Evolutionary conservation across 75 land plant genomes (phyloP).

Genomic region (Pseudotsuga menziesii): DNA sequence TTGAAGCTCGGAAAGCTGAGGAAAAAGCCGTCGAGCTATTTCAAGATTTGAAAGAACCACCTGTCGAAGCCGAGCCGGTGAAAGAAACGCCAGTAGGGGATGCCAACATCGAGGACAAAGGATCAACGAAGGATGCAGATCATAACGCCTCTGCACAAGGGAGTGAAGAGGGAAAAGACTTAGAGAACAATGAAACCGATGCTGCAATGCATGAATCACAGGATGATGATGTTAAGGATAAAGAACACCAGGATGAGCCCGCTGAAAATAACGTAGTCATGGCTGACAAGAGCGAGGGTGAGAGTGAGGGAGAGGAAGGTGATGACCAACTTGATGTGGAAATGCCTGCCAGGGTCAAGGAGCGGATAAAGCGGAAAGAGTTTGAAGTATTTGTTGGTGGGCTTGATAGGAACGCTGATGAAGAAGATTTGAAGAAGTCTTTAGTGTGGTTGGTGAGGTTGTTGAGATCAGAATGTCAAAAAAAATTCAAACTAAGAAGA

Average conservation of each 20-base stretch:
- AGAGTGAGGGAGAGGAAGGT: neutral
- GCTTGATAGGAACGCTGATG: conserved; percentile 47
- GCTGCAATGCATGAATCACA: neutral
- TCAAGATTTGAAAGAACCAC: no score
- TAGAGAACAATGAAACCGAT: no score
- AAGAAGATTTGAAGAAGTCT: conserved; percentile 31
- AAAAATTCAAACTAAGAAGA: conserved; percentile 29
- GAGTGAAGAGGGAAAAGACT: no score
- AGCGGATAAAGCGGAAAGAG: conserved; percentile 38
- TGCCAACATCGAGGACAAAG: no score
- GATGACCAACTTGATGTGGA: neutral
- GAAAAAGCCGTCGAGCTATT: no score
- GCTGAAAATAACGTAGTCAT: conserved; percentile 38
- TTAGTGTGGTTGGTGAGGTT: conserved; percentile 36
- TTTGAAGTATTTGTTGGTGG: conserved; percentile 57
- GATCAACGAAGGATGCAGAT: neutral
- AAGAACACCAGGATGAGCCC: conserved; percentile 8
- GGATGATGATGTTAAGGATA: conserved; percentile 31
- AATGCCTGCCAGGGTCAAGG: conserved; percentile 23
- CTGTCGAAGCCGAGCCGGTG: no score
- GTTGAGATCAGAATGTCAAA: conserved; percentile 43
- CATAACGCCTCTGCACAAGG: neutral
- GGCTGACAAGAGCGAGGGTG: conserved; percentile 19
- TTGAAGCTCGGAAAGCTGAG: no score
- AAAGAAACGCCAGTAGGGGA: no score